Base-by-base conservation (phyloP, 1,139 yeast genomes). In the Debaryomyces nepalensis region DNA sequence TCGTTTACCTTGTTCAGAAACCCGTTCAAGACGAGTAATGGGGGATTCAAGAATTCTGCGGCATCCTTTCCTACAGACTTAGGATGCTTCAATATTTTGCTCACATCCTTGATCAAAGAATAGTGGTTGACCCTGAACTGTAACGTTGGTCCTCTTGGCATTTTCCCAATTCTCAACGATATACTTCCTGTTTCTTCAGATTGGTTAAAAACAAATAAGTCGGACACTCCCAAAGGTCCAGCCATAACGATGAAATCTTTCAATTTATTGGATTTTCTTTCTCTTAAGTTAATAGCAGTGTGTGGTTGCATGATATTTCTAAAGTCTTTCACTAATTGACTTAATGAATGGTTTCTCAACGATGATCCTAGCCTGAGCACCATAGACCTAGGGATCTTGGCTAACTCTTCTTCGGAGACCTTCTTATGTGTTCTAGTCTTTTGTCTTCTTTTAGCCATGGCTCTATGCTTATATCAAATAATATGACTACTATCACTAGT, bases 201-300 rank as follows among this genome's bases (percentile, higher is more conserved):
- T 59, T 89, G 96, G 49, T 91, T 85, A 68, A 93, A 90, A 19
- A 93, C 73, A 67, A 93, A 81, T 59, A 95, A 66, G 63, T 93
- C 97, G 6, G 93, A 77, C 10, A 95, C 97, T 26, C 97, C 96
- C 40, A 93, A 73, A 6, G 99, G 98, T 4, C 99, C 99, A 27
- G 97, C 90, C 97, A 93, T 91, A 16, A 90, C 96, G 14, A 91
- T 79, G 56, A 87, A 93, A 66, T 93, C 99, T 63, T 86, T 87
- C 51, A 93, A 73, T 58, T 83, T 85, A 63, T 95, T 95, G 35
- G 88, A 75, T 63, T 88, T 88, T 40, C 98, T 75, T 66, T 95
- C 99, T 52, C 84, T 77, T 48, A 95, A 76, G 53, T 82, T 86
- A 54, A 89, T 82, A 12, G 98, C 97, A 4, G 99, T 93, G 57